A percentile compares a stretch with the other conserved stretches of the same genome.
phyloP scores from a whole-genome alignment of 2,329 filamentous ascomycete species.

The Mariannaea elegans region DNA sequence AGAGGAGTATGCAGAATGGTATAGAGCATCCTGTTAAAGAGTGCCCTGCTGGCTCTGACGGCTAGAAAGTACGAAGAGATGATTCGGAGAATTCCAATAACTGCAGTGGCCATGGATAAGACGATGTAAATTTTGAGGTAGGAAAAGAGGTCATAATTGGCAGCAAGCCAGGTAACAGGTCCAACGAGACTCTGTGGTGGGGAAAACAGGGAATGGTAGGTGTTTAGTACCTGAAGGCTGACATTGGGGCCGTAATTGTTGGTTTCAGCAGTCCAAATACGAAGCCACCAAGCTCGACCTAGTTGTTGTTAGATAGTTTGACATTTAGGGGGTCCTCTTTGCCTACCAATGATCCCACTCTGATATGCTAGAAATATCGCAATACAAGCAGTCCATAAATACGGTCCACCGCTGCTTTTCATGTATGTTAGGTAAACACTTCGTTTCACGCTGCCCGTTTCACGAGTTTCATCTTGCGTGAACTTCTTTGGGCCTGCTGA shows the following conservation, averaged over 20 bases:
- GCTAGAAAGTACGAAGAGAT: conserved; percentile 71
- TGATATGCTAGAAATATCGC: conserved; percentile 65
- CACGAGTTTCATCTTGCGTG: conserved; percentile 77
- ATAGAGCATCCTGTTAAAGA: conserved; percentile 74
- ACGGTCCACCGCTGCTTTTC: conserved; percentile 68
- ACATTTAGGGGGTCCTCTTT: conserved; percentile 9
- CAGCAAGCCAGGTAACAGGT: too few relatives aligned
- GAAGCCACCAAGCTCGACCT: conserved; percentile 70
- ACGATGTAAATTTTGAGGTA: conserved; percentile 76
- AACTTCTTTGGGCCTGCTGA: conserved; percentile 73
- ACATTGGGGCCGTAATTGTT: conserved; percentile 28
- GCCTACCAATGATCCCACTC: conserved; percentile 60
- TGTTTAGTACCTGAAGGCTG: conserved; percentile 52
- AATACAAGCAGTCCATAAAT: conserved; percentile 66
- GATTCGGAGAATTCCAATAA: conserved; percentile 70
- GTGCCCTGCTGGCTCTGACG: conserved; percentile 71
- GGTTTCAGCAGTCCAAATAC: conserved; percentile 64
- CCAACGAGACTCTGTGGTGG: neutral
- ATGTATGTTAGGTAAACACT: conserved; percentile 76
- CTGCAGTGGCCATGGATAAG: conserved; percentile 69
- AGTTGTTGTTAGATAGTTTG: conserved; percentile 9
- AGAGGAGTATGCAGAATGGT: conserved; percentile 76
- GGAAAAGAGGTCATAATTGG: conserved; percentile 64
- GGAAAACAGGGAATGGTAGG: conserved; percentile 57
- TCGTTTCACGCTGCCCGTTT: conserved; percentile 73